Evolutionary conservation across 1,139 yeast species (phyloP), one percentile per base, ranked within the genome.

Genomic region (Protomyces macrosporus): DNA sequence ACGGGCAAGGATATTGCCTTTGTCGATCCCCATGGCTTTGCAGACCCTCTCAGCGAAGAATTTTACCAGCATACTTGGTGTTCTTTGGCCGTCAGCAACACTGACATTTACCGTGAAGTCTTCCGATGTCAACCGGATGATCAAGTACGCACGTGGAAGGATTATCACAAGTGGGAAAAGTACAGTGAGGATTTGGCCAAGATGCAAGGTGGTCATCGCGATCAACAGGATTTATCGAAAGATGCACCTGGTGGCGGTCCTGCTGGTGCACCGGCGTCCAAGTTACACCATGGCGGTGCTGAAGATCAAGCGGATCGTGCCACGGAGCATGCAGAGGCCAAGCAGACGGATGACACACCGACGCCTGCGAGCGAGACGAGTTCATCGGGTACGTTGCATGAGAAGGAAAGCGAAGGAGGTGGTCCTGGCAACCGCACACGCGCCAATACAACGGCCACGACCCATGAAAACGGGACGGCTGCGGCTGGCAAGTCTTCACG

Each of bases 41-140:
- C 82, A 66, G 99, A 95, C 75, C 98, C 98, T 0, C 74, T 93
- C 55, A 83, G 81, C 66, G 86, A 83, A 9, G 83, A 82, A 3
- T 93, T 95, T 72, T 89, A 85, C 72, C 93, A 88, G 70, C 96
- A 90, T 69, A 75, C 86, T n/a, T 93, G 97, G 97, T 83, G 81
- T 71, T 86, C 88, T 9, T 84, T 84, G 72, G 98, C 98, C 0
- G 78, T 87, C 66, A 81, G 91, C 70, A 95, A 95, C 72, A 90
- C 98, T 0, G 81, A 83, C 66, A 77, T 93, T 6, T 95, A 82
- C 76, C 80, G 97, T 67, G 80, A 87, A 75, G 90, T 93, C 2
- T 95, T 95, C 80, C 93, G 91, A 69, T 85, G 90, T 68, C 98
- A 93, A 73, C 99, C 99, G 0, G 98, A 95, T 74, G 90, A 93